Percentiles rank a stretch among this genome's conserved stretches.
phyloP scores from a whole-genome alignment of 495 filamentous ascomycete species.

The Astrothelium subdiscretum region DNA sequence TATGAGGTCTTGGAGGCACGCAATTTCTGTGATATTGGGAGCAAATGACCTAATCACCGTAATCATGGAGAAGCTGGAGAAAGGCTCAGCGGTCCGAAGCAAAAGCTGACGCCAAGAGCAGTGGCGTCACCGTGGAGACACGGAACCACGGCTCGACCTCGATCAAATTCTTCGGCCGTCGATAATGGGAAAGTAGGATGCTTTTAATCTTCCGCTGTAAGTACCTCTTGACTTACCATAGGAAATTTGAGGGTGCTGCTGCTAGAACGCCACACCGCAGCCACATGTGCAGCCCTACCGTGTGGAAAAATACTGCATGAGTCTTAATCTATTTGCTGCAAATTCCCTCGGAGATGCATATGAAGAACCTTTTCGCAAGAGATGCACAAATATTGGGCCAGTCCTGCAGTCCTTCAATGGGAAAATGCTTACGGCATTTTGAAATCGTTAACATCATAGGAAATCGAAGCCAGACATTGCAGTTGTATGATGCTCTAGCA shows the following conservation, averaged over 20 bases:
- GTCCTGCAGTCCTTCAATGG: background rate
- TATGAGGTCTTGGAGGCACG: background rate
- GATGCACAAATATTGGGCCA: background rate
- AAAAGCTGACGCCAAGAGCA: no score
- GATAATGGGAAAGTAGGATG: background rate
- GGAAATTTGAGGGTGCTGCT: background rate
- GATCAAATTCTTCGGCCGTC: background rate
- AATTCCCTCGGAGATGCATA: background rate
- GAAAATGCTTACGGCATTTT: background rate
- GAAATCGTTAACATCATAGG: background rate
- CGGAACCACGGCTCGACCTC: background rate
- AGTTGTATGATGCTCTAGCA: background rate
- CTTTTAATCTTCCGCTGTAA: background rate
- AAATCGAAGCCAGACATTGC: background rate
- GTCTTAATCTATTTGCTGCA: background rate
- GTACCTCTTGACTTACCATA: background rate
- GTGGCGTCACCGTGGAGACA: no score
- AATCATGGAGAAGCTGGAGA: no score
- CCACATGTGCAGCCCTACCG: background rate
- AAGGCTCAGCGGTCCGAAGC: no score
- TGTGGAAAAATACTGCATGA: background rate
- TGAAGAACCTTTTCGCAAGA: background rate
- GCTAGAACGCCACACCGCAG: background rate
- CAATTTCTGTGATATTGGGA: background rate
- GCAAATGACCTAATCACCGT: no score